phyloP scores from a whole-genome alignment of 2,329 filamentous ascomycete species.

The Gyromitra esculenta region DNA sequence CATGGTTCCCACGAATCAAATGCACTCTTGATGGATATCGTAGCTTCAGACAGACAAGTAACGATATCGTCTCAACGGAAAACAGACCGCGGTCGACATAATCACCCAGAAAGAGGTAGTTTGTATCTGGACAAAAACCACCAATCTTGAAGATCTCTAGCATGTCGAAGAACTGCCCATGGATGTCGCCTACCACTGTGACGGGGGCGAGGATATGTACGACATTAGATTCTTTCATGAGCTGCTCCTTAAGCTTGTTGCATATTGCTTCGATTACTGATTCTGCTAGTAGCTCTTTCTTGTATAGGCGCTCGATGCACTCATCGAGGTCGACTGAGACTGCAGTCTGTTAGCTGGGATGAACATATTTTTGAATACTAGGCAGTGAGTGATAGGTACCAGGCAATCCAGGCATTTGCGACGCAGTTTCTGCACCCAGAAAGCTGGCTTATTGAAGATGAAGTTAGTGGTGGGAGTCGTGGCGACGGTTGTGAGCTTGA shows the following conservation, averaged over 20 bases:
- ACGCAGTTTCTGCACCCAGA: slow-evolving; percentile 4
- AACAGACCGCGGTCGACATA: slow-evolving; percentile 99
- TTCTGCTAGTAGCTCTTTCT: slow-evolving; percentile 95
- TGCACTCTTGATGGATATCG: slow-evolving; percentile 96
- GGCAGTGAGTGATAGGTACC: slow-evolving; percentile 35
- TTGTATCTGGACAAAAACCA: slow-evolving; percentile 95
- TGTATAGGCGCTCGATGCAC: slow-evolving; percentile 96
- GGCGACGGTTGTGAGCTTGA: slow-evolving; percentile 27
- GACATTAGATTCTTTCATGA: slow-evolving; percentile 99
- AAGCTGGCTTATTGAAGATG: slow-evolving; percentile 3
- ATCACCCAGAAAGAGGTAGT: slow-evolving; percentile 96
- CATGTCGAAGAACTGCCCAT: slow-evolving; percentile 98
- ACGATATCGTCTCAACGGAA: slow-evolving; percentile 97
- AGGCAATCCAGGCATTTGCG: slow-evolving; percentile 51
- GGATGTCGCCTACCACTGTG: slow-evolving; percentile 97
- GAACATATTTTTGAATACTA: slow-evolving; percentile 12
- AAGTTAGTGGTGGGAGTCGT: slow-evolving; percentile 16
- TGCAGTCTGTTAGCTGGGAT: slow-evolving; percentile 33
- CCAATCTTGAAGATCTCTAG: slow-evolving; percentile 99
- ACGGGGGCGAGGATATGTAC: slow-evolving; percentile 95
- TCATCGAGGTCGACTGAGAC: slow-evolving; percentile 84
- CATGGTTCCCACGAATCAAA: slow-evolving; percentile 96
- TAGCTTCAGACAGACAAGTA: slow-evolving; percentile 95
- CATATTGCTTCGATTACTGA: slow-evolving; percentile 99
- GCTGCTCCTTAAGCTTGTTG: slow-evolving; percentile 96